Percentiles rank a stretch among this genome's conserved stretches.
phyloP scores from a whole-genome alignment of 2,329 filamentous ascomycete genomes.

The Fusarium goolgardi region DNA sequence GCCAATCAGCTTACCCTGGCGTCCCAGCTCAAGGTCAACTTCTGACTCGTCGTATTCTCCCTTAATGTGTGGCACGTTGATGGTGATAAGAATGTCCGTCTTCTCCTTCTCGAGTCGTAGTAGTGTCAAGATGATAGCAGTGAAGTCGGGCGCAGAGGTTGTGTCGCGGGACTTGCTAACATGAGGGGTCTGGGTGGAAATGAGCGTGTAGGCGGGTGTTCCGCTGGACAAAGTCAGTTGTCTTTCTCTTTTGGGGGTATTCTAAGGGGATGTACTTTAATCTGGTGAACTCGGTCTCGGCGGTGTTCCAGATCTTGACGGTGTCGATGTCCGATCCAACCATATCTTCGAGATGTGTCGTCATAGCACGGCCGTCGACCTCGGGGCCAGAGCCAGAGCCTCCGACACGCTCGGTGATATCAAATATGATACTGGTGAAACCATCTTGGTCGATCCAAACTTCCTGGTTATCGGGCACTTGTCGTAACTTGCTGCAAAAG shows the following conservation, averaged over 20 bases:
- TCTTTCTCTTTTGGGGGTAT: neutral
- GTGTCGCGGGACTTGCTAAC: slow-evolving; percentile 51
- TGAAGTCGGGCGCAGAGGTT: slow-evolving; percentile 68
- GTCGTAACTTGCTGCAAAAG: slow-evolving; percentile 71
- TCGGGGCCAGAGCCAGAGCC: slow-evolving; percentile 64
- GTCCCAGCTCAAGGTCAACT: slow-evolving; percentile 73
- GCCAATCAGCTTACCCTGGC: slow-evolving; percentile 74
- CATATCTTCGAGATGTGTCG: slow-evolving; percentile 75
- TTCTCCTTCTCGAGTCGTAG: slow-evolving; percentile 78
- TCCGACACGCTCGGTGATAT: slow-evolving; percentile 86
- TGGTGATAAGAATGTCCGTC: slow-evolving; percentile 85
- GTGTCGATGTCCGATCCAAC: slow-evolving; percentile 72
- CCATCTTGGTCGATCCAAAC: slow-evolving; percentile 87
- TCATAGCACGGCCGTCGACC: slow-evolving; percentile 76
- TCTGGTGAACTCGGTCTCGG: slow-evolving; percentile 67
- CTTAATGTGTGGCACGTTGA: slow-evolving; percentile 87
- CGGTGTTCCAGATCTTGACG: slow-evolving; percentile 74
- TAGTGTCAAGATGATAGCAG: slow-evolving; percentile 80
- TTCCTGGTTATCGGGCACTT: slow-evolving; percentile 90
- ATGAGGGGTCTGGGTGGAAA: slow-evolving; percentile 70
- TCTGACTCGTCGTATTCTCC: slow-evolving; percentile 79
- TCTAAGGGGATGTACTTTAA: slow-evolving; percentile 60
- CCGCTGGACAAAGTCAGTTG: slow-evolving; percentile 48
- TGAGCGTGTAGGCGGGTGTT: slow-evolving; percentile 74
- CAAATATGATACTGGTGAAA: slow-evolving; percentile 88